Base-by-base conservation (phyloP, 495 filamentous ascomycete genomes). In the Rostrohypoxylon terebratum region DNA sequence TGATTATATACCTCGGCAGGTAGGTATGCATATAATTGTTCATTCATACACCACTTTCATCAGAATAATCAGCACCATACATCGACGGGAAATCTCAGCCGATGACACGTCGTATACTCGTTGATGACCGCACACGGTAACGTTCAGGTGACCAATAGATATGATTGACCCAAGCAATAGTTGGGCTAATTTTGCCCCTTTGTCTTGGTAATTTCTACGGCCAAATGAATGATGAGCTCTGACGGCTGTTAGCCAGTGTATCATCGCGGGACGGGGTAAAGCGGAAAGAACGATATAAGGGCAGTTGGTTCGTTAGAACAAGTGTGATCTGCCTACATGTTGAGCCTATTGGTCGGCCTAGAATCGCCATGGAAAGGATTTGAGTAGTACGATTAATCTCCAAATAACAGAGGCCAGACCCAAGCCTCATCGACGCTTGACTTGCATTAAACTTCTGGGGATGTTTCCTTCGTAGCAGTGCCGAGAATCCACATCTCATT, bases 121-220 rank as follows among this genome's bases (percentile, higher is more conserved):
- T 20, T 55, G 31, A 31, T 55, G 51, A 55, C 51, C 28, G 51
- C 51, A 55, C 28, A 31, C 8, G n/a, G 14, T 6, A n/a, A n/a
- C 16, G n/a, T 21, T 55, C 51, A 55, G 14, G 14, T 55, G 51
- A 55, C 16, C 51, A 34, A n/a, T 6, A 18, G 28, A 20, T 2
- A 16, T 33, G 31, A 36, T 20, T 2, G 18, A 14, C n/a, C 11
- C 11, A 9, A n/a, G 36, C 20, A 16, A 20, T 34, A 28, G 51
- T 55, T 55, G 51, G 51, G 51, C 14, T n/a, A 25, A 53, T n/a
- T 31, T 10, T 53, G 23, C 23, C 7, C 9, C 20, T 6, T 20
- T 11, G 51, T 6, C 13, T 45, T 18, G 4, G n/a, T 13, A 8
- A 10, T 16, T 9, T 20, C 51, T 54, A 28, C 28, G 36, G 51